Base-by-base conservation (phyloP, 1,139 yeast species). In the Suhomyces yuchorum region DNA sequence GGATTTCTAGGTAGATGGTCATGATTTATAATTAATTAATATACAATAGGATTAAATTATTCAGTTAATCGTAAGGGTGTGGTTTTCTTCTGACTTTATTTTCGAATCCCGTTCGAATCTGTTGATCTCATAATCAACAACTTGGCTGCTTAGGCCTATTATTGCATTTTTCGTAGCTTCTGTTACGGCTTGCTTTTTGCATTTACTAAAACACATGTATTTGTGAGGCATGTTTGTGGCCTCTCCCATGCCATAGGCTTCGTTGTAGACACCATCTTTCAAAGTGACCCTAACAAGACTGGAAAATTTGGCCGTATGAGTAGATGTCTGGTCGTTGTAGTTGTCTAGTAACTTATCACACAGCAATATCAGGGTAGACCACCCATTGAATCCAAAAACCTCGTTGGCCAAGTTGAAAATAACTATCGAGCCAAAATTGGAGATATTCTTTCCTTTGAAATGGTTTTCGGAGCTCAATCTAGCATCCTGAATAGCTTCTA, bases 371-470 rank as follows among this genome's bases (percentile, higher is more conserved):
- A 73, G 74, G 1, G 82, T 73, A 20, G 78, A 72, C 95, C 95
- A 87, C 24, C 90, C 91, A 46, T 75, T 65, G 55, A 67, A 75
- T 1, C 92, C 93, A 68, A 85, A 86, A 3, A 78, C 71, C 37
- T 76, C 81, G 57, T 87, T 87, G 3, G 91, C 88, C 26, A 82
- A 60, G 20, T 67, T 67, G 39, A 83, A 69, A 3, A 81, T 71
- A 34, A 67, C 48, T 18, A 58, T 54, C 7, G 66, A 53, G 15
- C 68, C 43, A 5, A 50, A 50, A 19, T 48, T 44, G 24, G 47
- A 20, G 8, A 53, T 49, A 26, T 46, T 46, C 4, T 42, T 44
- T 15, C 41, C 15, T 8, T 56, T 54, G 20, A 41, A 23, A 18
- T 42, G 45, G 15, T 43, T 37, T 37, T 42, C 54, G 2, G 56